Conservation (phyloP, 768 basidiomycete genomes). For the Boletellus ananiceps region DNA sequence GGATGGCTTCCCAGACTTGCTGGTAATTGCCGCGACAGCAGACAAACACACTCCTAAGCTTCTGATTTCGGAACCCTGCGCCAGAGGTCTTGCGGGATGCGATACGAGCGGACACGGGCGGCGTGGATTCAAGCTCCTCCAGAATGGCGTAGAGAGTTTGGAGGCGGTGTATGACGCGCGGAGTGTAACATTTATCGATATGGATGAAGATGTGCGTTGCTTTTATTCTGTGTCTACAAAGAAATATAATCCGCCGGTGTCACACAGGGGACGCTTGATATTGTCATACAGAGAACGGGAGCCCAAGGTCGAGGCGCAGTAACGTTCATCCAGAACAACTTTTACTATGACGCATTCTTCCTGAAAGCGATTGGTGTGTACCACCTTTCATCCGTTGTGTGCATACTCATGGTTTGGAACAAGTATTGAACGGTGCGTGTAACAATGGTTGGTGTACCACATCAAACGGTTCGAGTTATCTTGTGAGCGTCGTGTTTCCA, state of each 20-base stretch:
- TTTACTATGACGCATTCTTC: conserved; percentile 98
- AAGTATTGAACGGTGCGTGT: conserved; percentile 93
- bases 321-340: conserved; percentile 91
- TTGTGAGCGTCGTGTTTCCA: conserved; percentile 47
- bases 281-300: conserved; percentile 86
- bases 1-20: conserved; percentile 90
- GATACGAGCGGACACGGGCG: conserved; percentile 42
- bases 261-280: conserved; percentile 80
- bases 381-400: neutral
- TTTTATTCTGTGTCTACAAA: neutral
- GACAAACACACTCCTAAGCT: conserved; percentile 52
- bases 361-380: conserved; percentile 86
- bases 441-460: conserved; percentile 71
- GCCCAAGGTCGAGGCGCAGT: conserved; percentile 57
- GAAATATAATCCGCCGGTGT: neutral
- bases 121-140: conserved; percentile 59
- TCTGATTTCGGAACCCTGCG: conserved; percentile 61
- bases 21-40: conserved; percentile 50
- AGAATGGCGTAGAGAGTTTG: conserved; percentile 57
- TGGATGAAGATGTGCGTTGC: conserved; percentile 87
- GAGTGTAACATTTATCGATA: conserved; percentile 76
- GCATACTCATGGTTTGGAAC: neutral
- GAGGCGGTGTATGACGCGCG: conserved; percentile 72
- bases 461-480: conserved; percentile 61
- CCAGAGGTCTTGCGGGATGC: conserved; percentile 55